Percentiles rank a stretch among this genome's conserved stretches.
These are phyloP conservation scores for Theileria luwenshuni DNA, from an alignment of 169 alveolate species.

Conservation along the genomic window DNA sequence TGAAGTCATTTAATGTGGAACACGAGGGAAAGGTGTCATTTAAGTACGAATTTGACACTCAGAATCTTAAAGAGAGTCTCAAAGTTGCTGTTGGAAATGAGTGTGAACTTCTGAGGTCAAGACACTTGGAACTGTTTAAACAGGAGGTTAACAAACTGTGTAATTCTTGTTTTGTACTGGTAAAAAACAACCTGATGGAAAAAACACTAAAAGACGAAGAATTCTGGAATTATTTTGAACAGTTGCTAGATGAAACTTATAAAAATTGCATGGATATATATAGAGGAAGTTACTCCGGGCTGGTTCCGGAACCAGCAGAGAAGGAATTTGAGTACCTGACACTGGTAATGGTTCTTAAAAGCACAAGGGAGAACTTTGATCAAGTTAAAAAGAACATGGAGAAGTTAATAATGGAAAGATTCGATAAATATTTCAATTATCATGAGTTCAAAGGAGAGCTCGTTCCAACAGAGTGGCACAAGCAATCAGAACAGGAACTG, in stretches of 20 bases:
- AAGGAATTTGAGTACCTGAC: conserved; percentile 52
- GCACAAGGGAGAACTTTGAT: conserved; percentile 18
- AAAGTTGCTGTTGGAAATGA: conserved; percentile 42
- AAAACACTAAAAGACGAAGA: conserved; percentile 34
- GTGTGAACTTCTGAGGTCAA: conserved; percentile 37
- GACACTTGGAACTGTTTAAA: conserved; percentile 50
- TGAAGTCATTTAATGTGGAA: conserved; percentile 13
- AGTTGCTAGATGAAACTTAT: conserved; percentile 20
- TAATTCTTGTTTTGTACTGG: conserved; percentile 30
- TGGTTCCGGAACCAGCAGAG: conserved; percentile 5
- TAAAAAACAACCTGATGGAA: conserved; percentile 32
- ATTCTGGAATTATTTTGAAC: conserved; percentile 54
- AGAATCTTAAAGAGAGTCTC: conserved; percentile 34
- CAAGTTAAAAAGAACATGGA: conserved; percentile 44
- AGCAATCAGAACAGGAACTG: conserved; percentile 42
- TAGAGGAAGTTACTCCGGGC: conserved; percentile 41
- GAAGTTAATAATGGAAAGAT: conserved; percentile 37
- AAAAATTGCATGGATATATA: conserved; percentile 23
- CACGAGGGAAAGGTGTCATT: conserved; percentile 20
- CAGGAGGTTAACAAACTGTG: conserved; percentile 33
- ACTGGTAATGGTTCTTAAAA: conserved; percentile 28
- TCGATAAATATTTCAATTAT: conserved; percentile 61
- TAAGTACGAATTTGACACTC: conserved; percentile 36
- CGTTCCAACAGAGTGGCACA: conserved; percentile 63
- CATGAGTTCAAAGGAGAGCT: conserved; percentile 63